These are phyloP conservation scores for Exophiala oligosperma DNA, from an alignment of 2,329 filamentous ascomycete species.

Conservation along the genomic window DNA sequence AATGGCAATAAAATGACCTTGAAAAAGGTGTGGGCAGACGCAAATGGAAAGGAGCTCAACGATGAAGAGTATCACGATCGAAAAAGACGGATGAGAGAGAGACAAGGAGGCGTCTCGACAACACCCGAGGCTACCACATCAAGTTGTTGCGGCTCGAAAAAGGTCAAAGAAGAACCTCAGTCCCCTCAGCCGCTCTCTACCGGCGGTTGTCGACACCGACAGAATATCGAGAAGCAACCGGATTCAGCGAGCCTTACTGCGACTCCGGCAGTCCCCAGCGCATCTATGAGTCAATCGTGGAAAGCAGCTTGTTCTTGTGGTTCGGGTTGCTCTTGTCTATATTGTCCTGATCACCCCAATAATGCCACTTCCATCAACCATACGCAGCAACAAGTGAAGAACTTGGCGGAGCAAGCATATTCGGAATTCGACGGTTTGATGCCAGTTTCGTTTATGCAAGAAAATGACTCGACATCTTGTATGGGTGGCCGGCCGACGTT, in stretches of 20 bases:
- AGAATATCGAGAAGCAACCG: constrained; percentile 19
- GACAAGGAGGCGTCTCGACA: constrained; percentile 16
- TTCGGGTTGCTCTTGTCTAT: constrained; percentile 27
- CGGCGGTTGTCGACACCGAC: constrained; percentile 26
- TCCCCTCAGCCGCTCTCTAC: constrained; percentile 3
- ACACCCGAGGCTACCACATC: constrained; percentile 5
- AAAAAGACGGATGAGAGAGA: constrained; percentile 21
- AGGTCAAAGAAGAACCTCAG: constrained; percentile 11
- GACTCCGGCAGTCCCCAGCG: background rate
- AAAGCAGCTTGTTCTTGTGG: constrained; percentile 28
- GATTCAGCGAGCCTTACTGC: background rate
- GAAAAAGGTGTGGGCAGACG: constrained; percentile 27
- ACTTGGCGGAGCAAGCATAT: constrained; percentile 25
- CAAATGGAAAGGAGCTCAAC: constrained; percentile 25
- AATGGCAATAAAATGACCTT: constrained; percentile 25
- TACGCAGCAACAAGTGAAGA: constrained; percentile 25
- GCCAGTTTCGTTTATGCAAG: constrained; percentile 12
- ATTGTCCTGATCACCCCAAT: constrained; percentile 32
- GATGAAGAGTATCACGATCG: constrained; percentile 22
- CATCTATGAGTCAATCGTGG: constrained; percentile 5
- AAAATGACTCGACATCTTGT: constrained; percentile 22
- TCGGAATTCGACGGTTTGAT: constrained; percentile 12
- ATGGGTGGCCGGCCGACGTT: constrained; percentile 28
- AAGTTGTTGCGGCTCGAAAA: constrained; percentile 20
- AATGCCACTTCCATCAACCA: constrained; percentile 27